Evolutionary conservation across 345 rosid species (phyloP).

Genomic region (Lepidium didymum): DNA sequence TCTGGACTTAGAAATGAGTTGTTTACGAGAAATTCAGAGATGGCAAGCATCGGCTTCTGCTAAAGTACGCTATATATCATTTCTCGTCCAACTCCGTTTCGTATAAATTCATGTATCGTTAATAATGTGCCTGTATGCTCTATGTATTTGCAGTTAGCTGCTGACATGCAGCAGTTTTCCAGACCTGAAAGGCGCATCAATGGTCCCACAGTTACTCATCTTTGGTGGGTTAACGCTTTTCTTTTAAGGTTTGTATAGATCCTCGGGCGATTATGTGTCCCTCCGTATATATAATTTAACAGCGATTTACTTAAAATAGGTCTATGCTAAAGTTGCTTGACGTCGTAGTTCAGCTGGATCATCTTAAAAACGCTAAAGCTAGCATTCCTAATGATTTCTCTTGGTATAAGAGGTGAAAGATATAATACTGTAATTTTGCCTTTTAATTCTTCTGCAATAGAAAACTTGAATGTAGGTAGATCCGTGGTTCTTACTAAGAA

Average conservation of each 20-base stretch:
- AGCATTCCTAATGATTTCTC: conserved; percentile 99
- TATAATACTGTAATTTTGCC: neutral
- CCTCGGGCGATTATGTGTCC: neutral
- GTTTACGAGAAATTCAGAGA: conserved; percentile 89
- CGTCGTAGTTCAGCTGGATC: conserved; percentile 97
- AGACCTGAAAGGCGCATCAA: conserved; percentile 95
- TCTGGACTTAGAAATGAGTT: conserved; percentile 98
- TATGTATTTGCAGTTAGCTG: conserved; percentile 72
- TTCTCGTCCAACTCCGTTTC: neutral
- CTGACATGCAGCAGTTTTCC: conserved; percentile 99
- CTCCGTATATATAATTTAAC: neutral
- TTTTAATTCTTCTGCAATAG: neutral
- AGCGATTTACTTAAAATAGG: conserved; percentile 38
- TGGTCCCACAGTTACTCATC: conserved; percentile 94
- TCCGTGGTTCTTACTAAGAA: neutral
- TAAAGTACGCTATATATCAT: conserved; percentile 43
- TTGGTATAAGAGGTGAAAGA: conserved; percentile 89
- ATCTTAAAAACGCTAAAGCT: conserved; percentile 98
- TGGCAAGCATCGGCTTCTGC: conserved; percentile 97
- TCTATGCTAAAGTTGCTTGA: conserved; percentile 94
- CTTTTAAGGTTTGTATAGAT: neutral
- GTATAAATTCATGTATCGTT: conserved; percentile 4
- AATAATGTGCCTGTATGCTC: neutral
- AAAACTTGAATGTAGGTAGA: neutral
- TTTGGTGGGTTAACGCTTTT: conserved; percentile 46